These are phyloP conservation scores for Trichocladium uniseriatum DNA, from an alignment of 495 filamentous ascomycete genomes.

Conservation along the genomic window DNA sequence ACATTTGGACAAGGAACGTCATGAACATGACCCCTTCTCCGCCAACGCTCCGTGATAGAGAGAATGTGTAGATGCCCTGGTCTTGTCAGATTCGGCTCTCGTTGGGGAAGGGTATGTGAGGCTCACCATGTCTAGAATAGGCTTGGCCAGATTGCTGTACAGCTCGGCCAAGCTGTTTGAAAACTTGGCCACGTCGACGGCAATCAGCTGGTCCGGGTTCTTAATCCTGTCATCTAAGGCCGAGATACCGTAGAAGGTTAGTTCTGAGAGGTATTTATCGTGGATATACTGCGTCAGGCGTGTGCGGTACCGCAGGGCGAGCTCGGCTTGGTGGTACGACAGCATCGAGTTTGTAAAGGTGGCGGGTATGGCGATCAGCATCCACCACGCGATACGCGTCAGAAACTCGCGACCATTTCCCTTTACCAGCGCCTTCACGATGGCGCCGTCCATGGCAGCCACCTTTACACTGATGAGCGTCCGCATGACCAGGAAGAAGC, in stretches of 20 bases:
- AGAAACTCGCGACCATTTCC: conserved; percentile 89
- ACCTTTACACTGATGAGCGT: conserved; percentile 93
- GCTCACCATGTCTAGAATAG: conserved; percentile 74
- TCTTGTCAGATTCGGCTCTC: conserved; percentile 12
- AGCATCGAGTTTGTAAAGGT: conserved; percentile 99
- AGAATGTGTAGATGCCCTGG: conserved; percentile 79
- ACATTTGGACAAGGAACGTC: conserved; percentile 86
- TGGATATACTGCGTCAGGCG: conserved; percentile 88
- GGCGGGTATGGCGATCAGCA: conserved; percentile 93
- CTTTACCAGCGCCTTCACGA: conserved; percentile 84
- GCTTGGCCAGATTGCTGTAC: conserved; percentile 96
- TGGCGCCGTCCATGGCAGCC: conserved; percentile 83
- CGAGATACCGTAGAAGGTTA: conserved; percentile 96
- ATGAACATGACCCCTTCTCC: conserved; percentile 92
- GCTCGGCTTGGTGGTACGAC: conserved; percentile 94
- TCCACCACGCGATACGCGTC: conserved; percentile 91
- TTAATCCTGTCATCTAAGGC: conserved; percentile 96
- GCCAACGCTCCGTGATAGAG: conserved; percentile 83
- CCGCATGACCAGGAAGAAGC: conserved; percentile 67
- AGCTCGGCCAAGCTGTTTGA: conserved; percentile 90
- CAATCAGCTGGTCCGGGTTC: conserved; percentile 95
- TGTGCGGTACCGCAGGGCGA: conserved; percentile 84
- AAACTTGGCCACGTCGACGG: conserved; percentile 91
- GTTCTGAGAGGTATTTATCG: conserved; percentile 82
- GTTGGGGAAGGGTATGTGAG: not conserved